Conservation (phyloP, 2,329 filamentous ascomycete species). For the Apiospora koreana region DNA sequence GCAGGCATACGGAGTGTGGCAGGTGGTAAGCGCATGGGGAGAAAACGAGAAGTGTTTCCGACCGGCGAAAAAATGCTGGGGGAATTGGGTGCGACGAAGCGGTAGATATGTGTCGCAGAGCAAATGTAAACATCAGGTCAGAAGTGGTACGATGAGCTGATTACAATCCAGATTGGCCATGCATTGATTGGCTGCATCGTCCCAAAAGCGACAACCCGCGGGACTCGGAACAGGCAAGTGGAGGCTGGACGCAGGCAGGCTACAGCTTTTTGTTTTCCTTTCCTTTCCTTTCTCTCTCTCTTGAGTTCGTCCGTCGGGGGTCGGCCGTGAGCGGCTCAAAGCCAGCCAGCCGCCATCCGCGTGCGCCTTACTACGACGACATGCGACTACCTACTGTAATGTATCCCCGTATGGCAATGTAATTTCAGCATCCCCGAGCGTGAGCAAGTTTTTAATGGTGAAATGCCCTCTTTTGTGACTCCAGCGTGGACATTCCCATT, state of each 20-base stretch:
- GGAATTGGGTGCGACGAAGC: slow-evolving; percentile 2
- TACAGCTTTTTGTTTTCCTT: not conserved
- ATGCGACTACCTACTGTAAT: not conserved
- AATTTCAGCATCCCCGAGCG: not conserved
- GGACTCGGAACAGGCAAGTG: not conserved
- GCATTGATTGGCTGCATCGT: not conserved
- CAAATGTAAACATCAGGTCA: slow-evolving; percentile 13
- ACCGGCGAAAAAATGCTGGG: slow-evolving; percentile 2
- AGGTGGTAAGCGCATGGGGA: not conserved
- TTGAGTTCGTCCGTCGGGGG: not conserved
- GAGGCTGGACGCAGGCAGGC: not conserved
- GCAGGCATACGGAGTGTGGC: not conserved
- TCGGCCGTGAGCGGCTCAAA: not conserved
- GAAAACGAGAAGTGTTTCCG: slow-evolving; percentile 9
- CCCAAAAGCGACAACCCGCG: not conserved
- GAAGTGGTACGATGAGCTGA: slow-evolving; percentile 12
- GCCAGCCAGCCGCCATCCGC: not conserved
- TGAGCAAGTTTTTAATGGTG: not conserved
- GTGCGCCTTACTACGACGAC: not conserved
- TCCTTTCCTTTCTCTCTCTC: too few relatives aligned
- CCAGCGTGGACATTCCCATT: slow-evolving; percentile 3
- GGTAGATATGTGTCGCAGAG: slow-evolving; percentile 8
- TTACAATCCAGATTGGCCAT: not conserved
- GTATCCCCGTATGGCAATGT: not conserved
- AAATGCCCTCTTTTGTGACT: slow-evolving; percentile 2